Percentiles rank a stretch among this genome's conserved stretches.
Conservation (phyloP, 1,139 yeast species). For the Zygotorulaspora mrakii region DNA sequence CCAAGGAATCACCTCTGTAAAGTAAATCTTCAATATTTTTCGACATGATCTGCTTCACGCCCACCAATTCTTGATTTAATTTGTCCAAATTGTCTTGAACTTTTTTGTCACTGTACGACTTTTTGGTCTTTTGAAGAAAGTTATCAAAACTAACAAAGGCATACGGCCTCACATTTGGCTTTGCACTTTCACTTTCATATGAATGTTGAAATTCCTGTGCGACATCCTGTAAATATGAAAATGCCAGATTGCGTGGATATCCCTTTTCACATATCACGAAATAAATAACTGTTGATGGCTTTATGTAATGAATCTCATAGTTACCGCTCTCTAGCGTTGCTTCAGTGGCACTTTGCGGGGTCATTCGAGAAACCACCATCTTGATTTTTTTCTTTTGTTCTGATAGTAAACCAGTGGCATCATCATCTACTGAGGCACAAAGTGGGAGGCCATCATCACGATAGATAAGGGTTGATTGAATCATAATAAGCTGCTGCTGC, state of each 20-base stretch:
- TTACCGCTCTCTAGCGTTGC: slow-evolving; percentile 81
- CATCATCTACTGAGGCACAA: slow-evolving; percentile 91
- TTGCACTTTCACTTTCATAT: slow-evolving; percentile 68
- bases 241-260: slow-evolving; percentile 86
- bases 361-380: slow-evolving; percentile 68
- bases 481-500: background rate
- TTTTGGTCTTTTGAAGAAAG: slow-evolving; percentile 82
- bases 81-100: slow-evolving; percentile 86
- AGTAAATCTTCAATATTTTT: slow-evolving; percentile 91
- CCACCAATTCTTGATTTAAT: slow-evolving; percentile 81
- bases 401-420: slow-evolving; percentile 49
- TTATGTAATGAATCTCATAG: slow-evolving; percentile 72
- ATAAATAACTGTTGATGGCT: slow-evolving; percentile 63
- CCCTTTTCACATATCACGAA: slow-evolving; percentile 71
- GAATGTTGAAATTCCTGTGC: slow-evolving; percentile 77
- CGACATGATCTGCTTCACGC: slow-evolving; percentile 92
- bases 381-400: slow-evolving; percentile 87
- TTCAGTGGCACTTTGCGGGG: slow-evolving; percentile 75
- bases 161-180: slow-evolving; percentile 70
- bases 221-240: slow-evolving; percentile 78
- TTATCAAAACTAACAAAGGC: slow-evolving; percentile 84
- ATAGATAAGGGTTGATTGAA: slow-evolving; percentile 58
- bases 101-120: slow-evolving; percentile 83
- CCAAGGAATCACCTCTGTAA: slow-evolving; percentile 92
- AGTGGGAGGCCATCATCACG: slow-evolving; percentile 79